Conservation (phyloP, 345 rosid species). For the Eucalyptus curtisii region DNA sequence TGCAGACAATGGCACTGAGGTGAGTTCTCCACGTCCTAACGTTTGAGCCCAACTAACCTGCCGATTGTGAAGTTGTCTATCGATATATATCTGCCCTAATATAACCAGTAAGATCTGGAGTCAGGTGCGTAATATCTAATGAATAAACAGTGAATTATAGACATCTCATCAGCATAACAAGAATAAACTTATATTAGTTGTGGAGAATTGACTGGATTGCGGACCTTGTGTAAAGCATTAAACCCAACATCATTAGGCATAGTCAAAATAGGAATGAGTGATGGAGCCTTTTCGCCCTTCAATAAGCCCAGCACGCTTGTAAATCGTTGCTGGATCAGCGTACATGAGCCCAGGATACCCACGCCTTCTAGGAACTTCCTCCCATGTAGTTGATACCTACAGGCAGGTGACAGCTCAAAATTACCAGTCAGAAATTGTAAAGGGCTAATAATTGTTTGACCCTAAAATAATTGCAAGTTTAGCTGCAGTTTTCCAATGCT, state of each 20-base stretch:
- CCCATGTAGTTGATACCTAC: constrained; percentile 96
- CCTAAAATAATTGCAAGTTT: not conserved
- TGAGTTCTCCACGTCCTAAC: not conserved
- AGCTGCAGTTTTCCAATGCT: not conserved
- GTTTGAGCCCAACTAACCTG: constrained; percentile 22
- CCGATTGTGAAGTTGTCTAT: constrained; percentile 70
- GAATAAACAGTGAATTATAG: not conserved
- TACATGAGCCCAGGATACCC: constrained; percentile 98
- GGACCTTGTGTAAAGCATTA: not conserved
- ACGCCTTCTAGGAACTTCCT: constrained; percentile 99
- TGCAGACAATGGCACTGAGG: not conserved
- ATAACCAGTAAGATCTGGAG: constrained; percentile 97
- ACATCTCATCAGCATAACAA: not conserved
- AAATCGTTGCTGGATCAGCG: constrained; percentile 92
- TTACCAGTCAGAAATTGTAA: not conserved
- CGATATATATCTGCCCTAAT: constrained; percentile 88
- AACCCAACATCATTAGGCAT: constrained; percentile 91
- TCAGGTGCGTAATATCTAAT: constrained; percentile 89
- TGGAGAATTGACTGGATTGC: not conserved
- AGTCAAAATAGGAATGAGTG: constrained; percentile 93
- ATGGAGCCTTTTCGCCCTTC: constrained; percentile 96
- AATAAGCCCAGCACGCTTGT: constrained; percentile 91
- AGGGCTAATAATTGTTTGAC: not conserved
- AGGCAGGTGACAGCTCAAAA: not conserved
- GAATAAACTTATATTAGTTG: not conserved